These are phyloP conservation scores for Hygrocybe coccinea DNA, from an alignment of 768 basidiomycete species.

Conservation along the genomic window DNA sequence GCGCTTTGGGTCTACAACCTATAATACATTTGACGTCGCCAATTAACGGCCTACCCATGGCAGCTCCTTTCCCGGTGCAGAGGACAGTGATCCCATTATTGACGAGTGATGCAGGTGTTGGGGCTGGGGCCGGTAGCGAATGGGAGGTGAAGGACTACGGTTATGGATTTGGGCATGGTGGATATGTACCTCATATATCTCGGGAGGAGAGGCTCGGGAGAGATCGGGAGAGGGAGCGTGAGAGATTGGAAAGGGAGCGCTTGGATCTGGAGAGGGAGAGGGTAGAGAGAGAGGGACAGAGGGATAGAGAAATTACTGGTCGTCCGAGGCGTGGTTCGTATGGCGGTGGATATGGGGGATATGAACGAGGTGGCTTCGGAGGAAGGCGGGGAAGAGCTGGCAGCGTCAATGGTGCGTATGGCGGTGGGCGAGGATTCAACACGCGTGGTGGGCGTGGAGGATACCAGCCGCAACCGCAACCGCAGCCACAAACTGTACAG, in stretches of 20 bases:
- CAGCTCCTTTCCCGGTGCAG: constrained; percentile 4
- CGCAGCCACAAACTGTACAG: constrained; percentile 27
- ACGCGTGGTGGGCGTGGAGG: constrained; percentile 23
- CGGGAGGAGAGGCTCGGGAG: constrained; percentile 7
- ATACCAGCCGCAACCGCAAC: constrained; percentile 26
- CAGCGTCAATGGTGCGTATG: constrained; percentile 26
- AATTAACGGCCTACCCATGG: not conserved
- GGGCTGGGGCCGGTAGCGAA: constrained; percentile 16
- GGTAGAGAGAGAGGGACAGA: constrained; percentile 13
- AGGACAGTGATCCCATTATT: not conserved
- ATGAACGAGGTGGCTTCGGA: constrained; percentile 26
- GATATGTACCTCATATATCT: constrained; percentile 25
- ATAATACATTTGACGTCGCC: not conserved
- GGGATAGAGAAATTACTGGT: constrained; percentile 12
- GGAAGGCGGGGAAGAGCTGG: constrained; percentile 26
- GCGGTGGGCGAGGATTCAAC: constrained; percentile 28
- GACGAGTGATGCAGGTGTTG: not conserved
- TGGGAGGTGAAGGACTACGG: constrained; percentile 60
- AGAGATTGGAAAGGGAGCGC: constrained; percentile 22
- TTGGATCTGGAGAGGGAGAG: constrained; percentile 9
- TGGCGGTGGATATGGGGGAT: constrained; percentile 22
- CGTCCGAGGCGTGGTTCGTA: constrained; percentile 18
- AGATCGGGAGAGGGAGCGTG: constrained; percentile 25
- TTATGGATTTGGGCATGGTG: constrained; percentile 51
- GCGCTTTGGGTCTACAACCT: not conserved